phyloP scores from a whole-genome alignment of 441 rosid genomes.

The Populus tomentosa region DNA sequence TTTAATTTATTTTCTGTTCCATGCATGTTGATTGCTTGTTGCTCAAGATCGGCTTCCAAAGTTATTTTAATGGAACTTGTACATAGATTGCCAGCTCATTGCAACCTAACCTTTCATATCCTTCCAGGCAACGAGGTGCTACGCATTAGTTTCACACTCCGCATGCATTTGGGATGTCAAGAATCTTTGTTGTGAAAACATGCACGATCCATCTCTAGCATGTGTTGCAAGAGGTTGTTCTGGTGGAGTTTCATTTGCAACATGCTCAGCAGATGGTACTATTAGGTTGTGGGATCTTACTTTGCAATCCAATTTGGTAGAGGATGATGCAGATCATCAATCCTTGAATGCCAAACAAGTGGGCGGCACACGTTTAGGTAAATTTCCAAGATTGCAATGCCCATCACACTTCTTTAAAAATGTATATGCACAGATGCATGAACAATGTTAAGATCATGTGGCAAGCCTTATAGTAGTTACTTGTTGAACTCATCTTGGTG shows the following conservation, averaged over 20 bases:
- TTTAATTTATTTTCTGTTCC: constrained; percentile 9
- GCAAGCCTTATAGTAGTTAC: background rate
- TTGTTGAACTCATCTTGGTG: background rate
- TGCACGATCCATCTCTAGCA: constrained; percentile 65
- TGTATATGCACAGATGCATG: background rate
- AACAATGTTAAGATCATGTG: background rate
- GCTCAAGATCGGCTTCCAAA: constrained; percentile 8
- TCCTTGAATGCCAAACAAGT: constrained; percentile 26
- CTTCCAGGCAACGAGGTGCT: constrained; percentile 62
- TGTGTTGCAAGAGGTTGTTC: constrained; percentile 83
- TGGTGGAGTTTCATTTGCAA: constrained; percentile 82
- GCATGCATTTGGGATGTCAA: constrained; percentile 84
- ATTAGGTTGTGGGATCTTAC: constrained; percentile 85
- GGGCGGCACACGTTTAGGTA: constrained; percentile 55
- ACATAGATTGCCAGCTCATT: constrained; percentile 15
- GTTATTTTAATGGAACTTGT: constrained; percentile 17
- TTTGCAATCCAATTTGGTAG: constrained; percentile 37
- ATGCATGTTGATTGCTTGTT: background rate
- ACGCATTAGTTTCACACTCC: constrained; percentile 67
- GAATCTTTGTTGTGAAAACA: constrained; percentile 75
- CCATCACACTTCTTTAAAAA: background rate
- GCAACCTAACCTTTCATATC: constrained; percentile 19
- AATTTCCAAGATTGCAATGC: constrained; percentile 14
- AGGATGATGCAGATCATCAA: constrained; percentile 28
- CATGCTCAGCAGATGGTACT: constrained; percentile 88